These are phyloP conservation scores for Calonectria hongkongensis DNA, from an alignment of 2,329 filamentous ascomycete species.

Conservation along the genomic window DNA sequence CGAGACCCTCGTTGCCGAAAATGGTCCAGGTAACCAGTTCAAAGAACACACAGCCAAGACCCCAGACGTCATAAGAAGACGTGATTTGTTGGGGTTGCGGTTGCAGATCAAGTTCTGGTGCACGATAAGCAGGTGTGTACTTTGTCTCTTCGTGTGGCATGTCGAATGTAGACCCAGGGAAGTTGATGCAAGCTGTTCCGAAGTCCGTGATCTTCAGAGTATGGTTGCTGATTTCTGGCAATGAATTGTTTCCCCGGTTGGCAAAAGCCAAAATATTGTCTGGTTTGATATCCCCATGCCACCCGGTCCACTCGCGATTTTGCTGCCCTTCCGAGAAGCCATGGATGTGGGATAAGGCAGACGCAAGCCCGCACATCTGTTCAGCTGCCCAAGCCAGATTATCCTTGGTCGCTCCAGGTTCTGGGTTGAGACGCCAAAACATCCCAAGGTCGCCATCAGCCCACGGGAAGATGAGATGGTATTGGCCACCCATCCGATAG, in stretches of 20 bases:
- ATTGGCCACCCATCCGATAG: neutral
- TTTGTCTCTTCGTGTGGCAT: neutral
- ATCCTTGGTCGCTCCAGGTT: neutral
- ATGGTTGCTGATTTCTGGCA: neutral
- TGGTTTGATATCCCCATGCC: neutral
- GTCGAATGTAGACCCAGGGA: neutral
- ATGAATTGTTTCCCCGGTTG: neutral
- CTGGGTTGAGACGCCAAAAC: neutral
- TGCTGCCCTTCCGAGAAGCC: neutral
- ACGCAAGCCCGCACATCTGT: neutral
- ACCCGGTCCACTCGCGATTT: no score
- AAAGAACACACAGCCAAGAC: neutral
- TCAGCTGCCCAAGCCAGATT: neutral
- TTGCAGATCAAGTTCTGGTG: neutral
- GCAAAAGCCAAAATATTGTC: neutral
- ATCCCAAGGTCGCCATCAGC: neutral
- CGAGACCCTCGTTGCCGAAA: neutral
- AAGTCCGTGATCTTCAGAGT: neutral
- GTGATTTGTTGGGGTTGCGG: neutral
- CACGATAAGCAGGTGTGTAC: neutral
- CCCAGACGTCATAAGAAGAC: neutral
- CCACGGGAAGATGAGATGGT: neutral
- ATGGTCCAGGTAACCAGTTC: neutral
- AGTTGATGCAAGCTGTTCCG: neutral
- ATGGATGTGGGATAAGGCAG: neutral